Conservation (phyloP, 352 stramenopile species). For the Phytophthora pistaciae region DNA sequence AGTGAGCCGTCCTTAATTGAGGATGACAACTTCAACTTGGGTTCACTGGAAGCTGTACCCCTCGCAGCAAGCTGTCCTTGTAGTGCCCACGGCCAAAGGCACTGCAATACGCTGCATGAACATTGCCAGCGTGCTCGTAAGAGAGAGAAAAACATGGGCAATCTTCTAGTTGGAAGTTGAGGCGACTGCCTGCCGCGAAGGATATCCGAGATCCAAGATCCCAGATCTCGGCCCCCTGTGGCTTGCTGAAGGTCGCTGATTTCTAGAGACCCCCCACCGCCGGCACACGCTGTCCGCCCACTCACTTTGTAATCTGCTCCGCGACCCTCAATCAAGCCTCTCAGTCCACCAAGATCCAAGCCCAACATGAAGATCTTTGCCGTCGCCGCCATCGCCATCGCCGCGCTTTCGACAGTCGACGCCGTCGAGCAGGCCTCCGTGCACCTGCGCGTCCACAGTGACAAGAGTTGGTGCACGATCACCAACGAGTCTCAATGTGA, state of each 20-base stretch:
- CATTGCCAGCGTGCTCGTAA: background rate
- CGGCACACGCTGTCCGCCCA: background rate
- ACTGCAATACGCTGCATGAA: background rate
- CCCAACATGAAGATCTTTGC: conserved; percentile 16
- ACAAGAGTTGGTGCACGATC: conserved; percentile 5
- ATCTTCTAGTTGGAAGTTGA: background rate
- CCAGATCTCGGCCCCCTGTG: background rate
- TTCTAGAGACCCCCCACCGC: background rate
- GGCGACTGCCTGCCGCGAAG: background rate
- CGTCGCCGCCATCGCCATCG: background rate
- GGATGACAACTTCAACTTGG: background rate
- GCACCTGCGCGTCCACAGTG: conserved; percentile 8
- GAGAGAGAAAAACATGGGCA: background rate
- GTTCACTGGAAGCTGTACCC: too few species aligned
- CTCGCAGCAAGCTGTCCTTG: too few species aligned
- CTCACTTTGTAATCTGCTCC: conserved; percentile 9
- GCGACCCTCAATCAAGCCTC: background rate
- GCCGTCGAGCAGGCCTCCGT: conserved; percentile 6
- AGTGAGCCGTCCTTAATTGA: background rate
- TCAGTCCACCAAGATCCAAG: background rate
- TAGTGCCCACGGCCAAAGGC: too few species aligned
- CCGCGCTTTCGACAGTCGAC: conserved; percentile 1
- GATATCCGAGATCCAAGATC: background rate
- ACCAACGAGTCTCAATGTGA: conserved; percentile 6
- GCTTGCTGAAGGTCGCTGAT: background rate